Evolutionary conservation across 495 filamentous ascomycete genomes (phyloP), one percentile per base, ranked within the genome.

Genomic region (Penicillium ochrochloron): DNA sequence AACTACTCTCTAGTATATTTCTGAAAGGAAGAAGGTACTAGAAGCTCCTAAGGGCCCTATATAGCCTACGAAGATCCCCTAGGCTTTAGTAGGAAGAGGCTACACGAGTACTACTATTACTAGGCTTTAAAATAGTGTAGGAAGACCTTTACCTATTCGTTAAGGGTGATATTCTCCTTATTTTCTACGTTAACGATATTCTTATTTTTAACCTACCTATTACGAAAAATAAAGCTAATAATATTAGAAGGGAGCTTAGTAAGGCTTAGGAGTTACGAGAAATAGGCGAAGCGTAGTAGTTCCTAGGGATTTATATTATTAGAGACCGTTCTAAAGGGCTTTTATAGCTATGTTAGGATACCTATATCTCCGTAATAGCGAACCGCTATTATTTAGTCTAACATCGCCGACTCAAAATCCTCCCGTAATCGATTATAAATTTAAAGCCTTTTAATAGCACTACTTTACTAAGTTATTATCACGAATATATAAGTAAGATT

Each of bases 131-230:
- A 2, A 19, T 51, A 2, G 27, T 51, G 6, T 0, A 51, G 21
- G 48, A 51, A 51, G 48, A 51, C 25, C 48, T 27, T 3, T 51
- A 21, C 27, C 48, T 51, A 2, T 51, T 51, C 27, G 27, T 29
- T 0, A 23, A 9, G 10, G 48, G 25, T 25, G 48, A 19, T 2
- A 29, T 51, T 25, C 25, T 51, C 48, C 1, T 51, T 3, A 25
- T 51, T 21, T 51, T 51, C 48, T 51, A 51, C 48, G 48, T 51
- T 11, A 21, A 51, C 21, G 48, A 51, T 51, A 27, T 51, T 5
- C 2, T 51, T 8, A 29, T 51, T 9, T 23, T 51, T 5, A 51
- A 51, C 14, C 48, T 12, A 7, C 19, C 19, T 3, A 12, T 4
- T 51, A 2, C 2, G 5, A 4, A 6, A 12, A 4, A 12, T 1